Evolutionary conservation across 2,329 filamentous ascomycete species (phyloP).

Genomic region (Hypoxylon sp.): DNA sequence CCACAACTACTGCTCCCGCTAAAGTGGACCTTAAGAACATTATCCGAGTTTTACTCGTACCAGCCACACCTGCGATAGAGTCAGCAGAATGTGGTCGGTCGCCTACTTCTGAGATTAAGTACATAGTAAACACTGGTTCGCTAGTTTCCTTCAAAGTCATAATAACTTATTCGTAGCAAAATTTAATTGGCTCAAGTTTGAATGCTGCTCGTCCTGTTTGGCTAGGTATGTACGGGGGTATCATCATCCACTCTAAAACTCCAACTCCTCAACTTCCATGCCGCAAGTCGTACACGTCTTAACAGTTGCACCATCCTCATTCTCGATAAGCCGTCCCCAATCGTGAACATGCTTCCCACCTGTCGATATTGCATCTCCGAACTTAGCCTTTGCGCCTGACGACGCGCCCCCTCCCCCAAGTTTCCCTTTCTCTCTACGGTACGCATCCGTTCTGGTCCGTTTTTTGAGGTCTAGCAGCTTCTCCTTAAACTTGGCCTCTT

Average conservation of each 20-base stretch:
- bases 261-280: slow-evolving; percentile 84
- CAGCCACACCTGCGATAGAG: not conserved
- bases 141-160: not conserved
- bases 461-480: slow-evolving; percentile 94
- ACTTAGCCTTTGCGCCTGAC: slow-evolving; percentile 66
- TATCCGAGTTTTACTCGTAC: too few species aligned
- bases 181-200: too few species aligned
- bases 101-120: not conserved
- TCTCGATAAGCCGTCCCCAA: slow-evolving; percentile 81
- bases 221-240: slow-evolving; percentile 24
- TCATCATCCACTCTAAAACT: slow-evolving; percentile 64
- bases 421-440: slow-evolving; percentile 77
- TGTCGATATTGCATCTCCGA: slow-evolving; percentile 82
- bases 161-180: not conserved
- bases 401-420: slow-evolving; percentile 60
- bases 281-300: slow-evolving; percentile 85
- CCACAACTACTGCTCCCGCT: slow-evolving; percentile 18
- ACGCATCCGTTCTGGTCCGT: slow-evolving; percentile 91
- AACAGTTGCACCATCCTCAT: slow-evolving; percentile 79
- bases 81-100: not conserved
- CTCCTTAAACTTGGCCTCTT: slow-evolving; percentile 91
- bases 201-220: not conserved
- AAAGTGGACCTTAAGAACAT: slow-evolving; percentile 4
- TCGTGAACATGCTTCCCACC: slow-evolving; percentile 88
- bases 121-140: too few species aligned